Base-by-base conservation (phyloP, 345 rosid species). In the Limnanthes douglasii region DNA sequence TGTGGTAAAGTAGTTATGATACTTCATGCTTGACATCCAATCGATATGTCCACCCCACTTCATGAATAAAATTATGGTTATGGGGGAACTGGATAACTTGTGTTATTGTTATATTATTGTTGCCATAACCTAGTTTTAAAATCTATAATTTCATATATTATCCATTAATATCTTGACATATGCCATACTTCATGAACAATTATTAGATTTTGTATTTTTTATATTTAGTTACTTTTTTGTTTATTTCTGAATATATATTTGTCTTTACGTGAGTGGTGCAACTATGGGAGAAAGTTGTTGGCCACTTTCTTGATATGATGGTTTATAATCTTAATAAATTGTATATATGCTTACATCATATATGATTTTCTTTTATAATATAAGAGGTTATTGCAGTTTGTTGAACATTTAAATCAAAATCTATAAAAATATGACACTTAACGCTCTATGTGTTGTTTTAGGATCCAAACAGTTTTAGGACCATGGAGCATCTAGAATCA, bases 261-360 rank as follows among this genome's bases (percentile, higher is more conserved):
- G 24, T 11, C 46, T 15, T 37, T 51, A 38, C 66, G 83, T 95
- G 95, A 61, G 88, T 90, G 43, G 70, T 65, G 61, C 85, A 86
- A 39, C 52, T 90, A 36, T 90, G 98, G 98, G 95, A 84, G 62
- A 77, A 77, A 65, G 84, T 90, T 55, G 75, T 75, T 43, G 72
- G 70, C 53, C 98, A 90, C 61, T 84, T 90, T 63, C 62, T 84
- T 43, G 85, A 84, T 93, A 95, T 88, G 55, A 69, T 43, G 15
- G 8, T 16, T 5, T 29, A 29, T 39, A 40, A 38, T 42, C 15
- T 30, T 36, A n/a, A n/a, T n/a, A n/a, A n/a, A n/a, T n/a, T 40
- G 39, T 32, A 15, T 48, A 15, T 37, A 41, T 56, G 45, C 8
- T 43, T 25, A 30, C 45, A 21, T 27, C 34, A 12, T 47, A 36